Evolutionary conservation across 768 basidiomycete genomes (phyloP).

Genomic region (Lentinula aciculospora): DNA sequence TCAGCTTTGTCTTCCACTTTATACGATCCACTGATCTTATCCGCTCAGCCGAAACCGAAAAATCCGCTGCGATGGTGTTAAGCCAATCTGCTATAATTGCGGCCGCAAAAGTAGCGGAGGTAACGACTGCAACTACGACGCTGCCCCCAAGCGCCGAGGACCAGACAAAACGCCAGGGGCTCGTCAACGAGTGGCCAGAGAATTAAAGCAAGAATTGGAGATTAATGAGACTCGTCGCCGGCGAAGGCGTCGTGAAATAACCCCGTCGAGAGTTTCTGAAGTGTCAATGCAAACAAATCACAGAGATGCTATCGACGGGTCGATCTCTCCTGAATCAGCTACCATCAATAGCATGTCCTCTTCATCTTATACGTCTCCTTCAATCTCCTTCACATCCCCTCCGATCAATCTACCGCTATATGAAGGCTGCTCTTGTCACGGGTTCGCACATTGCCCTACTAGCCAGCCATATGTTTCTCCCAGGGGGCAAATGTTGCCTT

Average conservation of each 20-base stretch:
- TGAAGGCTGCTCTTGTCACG: slow-evolving; percentile 22
- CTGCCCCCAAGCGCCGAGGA: slow-evolving; percentile 70
- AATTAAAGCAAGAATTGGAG: slow-evolving; percentile 29
- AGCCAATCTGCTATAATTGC: slow-evolving; percentile 74
- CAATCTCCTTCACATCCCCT: slow-evolving; percentile 8
- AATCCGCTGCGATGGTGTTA: slow-evolving; percentile 79
- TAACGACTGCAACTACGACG: slow-evolving; percentile 60
- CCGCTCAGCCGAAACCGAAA: slow-evolving; percentile 63
- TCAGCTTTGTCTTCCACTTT: slow-evolving; percentile 1
- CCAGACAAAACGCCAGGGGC: slow-evolving; percentile 80
- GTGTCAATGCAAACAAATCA: background rate
- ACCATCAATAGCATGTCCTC: slow-evolving; percentile 12
- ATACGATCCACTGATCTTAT: background rate
- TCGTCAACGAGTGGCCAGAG: slow-evolving; percentile 55
- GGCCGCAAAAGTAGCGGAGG: slow-evolving; percentile 38
- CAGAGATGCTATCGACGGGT: background rate
- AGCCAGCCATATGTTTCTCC: background rate
- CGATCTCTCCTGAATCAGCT: slow-evolving; percentile 14
- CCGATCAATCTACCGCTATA: slow-evolving; percentile 3
- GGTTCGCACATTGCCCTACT: slow-evolving; percentile 20
- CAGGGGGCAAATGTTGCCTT: background rate
- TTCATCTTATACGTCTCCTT: background rate
- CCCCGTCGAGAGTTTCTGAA: background rate
- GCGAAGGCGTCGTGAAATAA: slow-evolving; percentile 14
- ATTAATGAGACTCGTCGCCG: slow-evolving; percentile 27